A percentile compares a stretch with the other conserved stretches of the same genome.
Conservation (phyloP, 768 basidiomycete species). For the Pleurotus tuber-regium region DNA sequence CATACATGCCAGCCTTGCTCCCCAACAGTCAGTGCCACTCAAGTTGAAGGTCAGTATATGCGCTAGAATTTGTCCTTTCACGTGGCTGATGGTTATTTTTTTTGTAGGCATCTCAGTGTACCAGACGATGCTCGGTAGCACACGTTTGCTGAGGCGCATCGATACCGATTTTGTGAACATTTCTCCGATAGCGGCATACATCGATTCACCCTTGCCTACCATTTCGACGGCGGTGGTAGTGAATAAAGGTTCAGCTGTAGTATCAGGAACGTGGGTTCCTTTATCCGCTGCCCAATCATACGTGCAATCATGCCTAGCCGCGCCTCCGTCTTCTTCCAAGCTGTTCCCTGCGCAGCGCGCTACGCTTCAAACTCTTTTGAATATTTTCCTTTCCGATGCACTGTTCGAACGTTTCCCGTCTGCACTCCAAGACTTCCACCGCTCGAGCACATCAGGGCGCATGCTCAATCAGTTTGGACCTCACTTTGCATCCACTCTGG, state of each 20-base stretch:
- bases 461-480: constrained; percentile 61
- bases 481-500: constrained; percentile 53
- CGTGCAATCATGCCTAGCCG: constrained; percentile 44
- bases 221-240: constrained; percentile 50
- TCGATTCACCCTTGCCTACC: constrained; percentile 37
- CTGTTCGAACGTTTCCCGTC: constrained; percentile 63
- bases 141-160: constrained; percentile 63
- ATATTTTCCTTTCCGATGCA: constrained; percentile 59
- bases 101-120: constrained; percentile 69
- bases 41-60: constrained; percentile 60
- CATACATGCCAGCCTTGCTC: constrained; percentile 62
- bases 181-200: constrained; percentile 49
- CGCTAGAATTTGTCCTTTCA: background rate
- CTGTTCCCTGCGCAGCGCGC: background rate
- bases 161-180: constrained; percentile 81
- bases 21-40: constrained; percentile 63
- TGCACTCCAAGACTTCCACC: constrained; percentile 57
- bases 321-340: constrained; percentile 4
- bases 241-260: constrained; percentile 46
- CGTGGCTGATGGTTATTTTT: constrained; percentile 11
- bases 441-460: constrained; percentile 43
- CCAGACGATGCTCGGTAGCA: constrained; percentile 58
- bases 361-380: constrained; percentile 29
- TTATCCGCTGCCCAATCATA: constrained; percentile 52
- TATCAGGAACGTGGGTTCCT: constrained; percentile 73